These are phyloP conservation scores for Termitomyces sp. DNA, from an alignment of 768 basidiomycete genomes.

Conservation along the genomic window DNA sequence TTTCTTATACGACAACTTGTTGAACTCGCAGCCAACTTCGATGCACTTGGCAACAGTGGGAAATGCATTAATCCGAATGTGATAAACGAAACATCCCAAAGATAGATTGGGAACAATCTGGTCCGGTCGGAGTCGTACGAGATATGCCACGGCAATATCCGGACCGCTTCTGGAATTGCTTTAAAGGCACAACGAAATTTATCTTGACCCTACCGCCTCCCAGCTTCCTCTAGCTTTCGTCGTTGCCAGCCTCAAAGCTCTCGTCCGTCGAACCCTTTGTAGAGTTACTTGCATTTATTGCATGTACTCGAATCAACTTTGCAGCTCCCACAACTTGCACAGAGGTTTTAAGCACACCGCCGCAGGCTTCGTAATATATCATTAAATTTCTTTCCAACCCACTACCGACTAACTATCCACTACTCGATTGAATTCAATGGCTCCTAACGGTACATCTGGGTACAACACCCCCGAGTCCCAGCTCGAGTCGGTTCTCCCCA, in stretches of 20 bases:
- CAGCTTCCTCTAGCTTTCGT: background rate
- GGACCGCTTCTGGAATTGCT: background rate
- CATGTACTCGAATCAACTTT: slow-evolving; percentile 96
- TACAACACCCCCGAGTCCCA: slow-evolving; percentile 68
- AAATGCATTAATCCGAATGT: background rate
- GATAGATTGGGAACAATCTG: background rate
- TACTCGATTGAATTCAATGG: slow-evolving; percentile 22
- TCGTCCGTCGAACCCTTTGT: background rate
- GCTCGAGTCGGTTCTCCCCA: slow-evolving; percentile 59
- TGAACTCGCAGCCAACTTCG: no score
- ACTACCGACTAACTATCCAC: background rate
- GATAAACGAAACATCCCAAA: background rate
- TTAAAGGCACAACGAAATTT: background rate
- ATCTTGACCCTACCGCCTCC: background rate
- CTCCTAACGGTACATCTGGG: slow-evolving; percentile 50
- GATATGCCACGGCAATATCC: background rate
- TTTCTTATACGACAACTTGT: background rate
- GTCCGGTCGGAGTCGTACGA: background rate
- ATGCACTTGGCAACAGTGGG: no score
- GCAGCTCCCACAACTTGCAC: slow-evolving; percentile 82
- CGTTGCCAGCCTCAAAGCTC: background rate
- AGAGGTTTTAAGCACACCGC: slow-evolving; percentile 82
- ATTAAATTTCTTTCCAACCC: slow-evolving; percentile 26
- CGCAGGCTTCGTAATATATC: slow-evolving; percentile 55
- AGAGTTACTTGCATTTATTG: slow-evolving; percentile 28